Base-by-base conservation (phyloP, 106 monocot genomes). In the Dioscorea dumetorum region DNA sequence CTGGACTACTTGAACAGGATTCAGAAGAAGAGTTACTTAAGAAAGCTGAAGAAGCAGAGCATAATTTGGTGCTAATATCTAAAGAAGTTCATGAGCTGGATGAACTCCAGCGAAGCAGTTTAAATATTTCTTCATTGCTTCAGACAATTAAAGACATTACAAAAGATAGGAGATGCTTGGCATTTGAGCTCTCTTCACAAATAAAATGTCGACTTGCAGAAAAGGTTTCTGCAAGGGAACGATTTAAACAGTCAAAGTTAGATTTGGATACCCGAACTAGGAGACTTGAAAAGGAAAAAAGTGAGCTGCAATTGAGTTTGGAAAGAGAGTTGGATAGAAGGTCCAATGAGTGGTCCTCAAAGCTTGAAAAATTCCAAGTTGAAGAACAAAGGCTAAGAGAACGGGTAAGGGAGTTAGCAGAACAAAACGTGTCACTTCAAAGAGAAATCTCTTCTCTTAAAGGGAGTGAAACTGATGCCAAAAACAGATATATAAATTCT, bases 281-380 rank as follows among this genome's bases (percentile, higher is more conserved):
- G 78, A 88, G 84, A 74, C 72, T 97, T 17, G 88, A 92, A 63
- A 88, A 72, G 73, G 97, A 97, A 72, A 97, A 87, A 76, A 81
- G 49, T 66, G 89, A 88, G 34, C 50, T 97, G 63, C 81, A 97
- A 65, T 78, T 62, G 23, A 74, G 62, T 66, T 64, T 88, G 35
- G 95, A 97, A 67, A 91, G 72, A 79, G 94, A 95, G 71, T 31
- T 95, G 57, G 87, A 95, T 21, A 82, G 90, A 79, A 87, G 91
- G 64, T 88, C 87, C 56, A 67, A 28, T 31, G 91, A 90, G 22
- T 97, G 97, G 97, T 92, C 88, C 35, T 34, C 67, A 48, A 97
- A 84, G 64, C 82, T 89, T 19, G 82, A 69, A 67, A 97, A 82
- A 70, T 87, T 88, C 19, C 88, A 84, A 60, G 67, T 78, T 48